Base-by-base conservation (phyloP, 805 yeast species). In the Saccharomycopsis fermentans region DNA sequence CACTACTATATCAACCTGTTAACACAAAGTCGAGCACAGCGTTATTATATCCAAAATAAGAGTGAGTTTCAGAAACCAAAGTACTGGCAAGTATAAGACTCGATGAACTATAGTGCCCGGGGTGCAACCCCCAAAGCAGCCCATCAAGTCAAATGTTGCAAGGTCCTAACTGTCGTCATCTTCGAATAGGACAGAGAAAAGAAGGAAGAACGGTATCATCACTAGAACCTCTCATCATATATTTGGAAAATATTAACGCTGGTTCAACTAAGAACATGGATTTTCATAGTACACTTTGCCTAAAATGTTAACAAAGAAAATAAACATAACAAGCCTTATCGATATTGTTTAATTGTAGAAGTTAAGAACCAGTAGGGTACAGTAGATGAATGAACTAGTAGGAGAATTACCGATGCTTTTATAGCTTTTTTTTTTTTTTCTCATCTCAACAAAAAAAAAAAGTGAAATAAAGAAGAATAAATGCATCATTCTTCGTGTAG, bases 11-110 rank as follows among this genome's bases (percentile, higher is more conserved):
- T 19, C 27, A 9, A 40, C 1, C n/a, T 11, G 50, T 43, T 43
- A 43, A 24, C 24, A 40, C 21, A 43, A 26, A 12, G 34, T 34
- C 36, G 6, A 54, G 8, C 17, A 54, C 6, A 12, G 11, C 36
- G 19, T 26, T 19, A 34, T 17, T 6, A 32, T 32, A 6, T 14
- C 9, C 17, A 11, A 24, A 36, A 36, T 24, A 14, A 26, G 21
- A 16, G 16, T 12, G 47, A 53, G 39, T 26, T 59, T 61, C 63
- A 61, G 63, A 59, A 58, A 48, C 63, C 63, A 61, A 56, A 59
- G 63, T 61, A 61, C 63, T 61, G 63, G 63, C 63, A 61, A 61
- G 63, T 61, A 61, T 61, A 61, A 61, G 63, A 59, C 59, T 19
- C 35, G 50, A 43, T 24, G 50, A 21, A 43, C 50, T 43, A 29